These are phyloP conservation scores for Spirogloea muscicola DNA, from an alignment of 139 green algal genomes.

Conservation along the genomic window DNA sequence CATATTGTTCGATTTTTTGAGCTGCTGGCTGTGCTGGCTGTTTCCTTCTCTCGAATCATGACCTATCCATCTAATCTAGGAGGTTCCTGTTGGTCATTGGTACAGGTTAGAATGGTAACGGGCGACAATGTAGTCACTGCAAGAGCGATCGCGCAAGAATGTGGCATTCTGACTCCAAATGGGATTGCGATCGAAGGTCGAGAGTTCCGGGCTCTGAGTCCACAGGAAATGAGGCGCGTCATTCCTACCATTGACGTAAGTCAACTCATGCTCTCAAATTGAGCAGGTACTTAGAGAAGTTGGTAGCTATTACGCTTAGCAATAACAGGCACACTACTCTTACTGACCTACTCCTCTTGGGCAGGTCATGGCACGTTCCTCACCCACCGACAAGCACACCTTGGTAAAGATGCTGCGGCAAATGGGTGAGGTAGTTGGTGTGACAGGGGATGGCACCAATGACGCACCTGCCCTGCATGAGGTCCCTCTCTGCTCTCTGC, in stretches of 20 bases:
- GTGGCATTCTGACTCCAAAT: constrained; percentile 76
- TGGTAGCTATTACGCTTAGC: background rate
- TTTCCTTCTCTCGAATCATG: background rate
- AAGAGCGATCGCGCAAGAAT: constrained; percentile 90
- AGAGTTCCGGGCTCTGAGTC: constrained; percentile 70
- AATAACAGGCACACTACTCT: background rate
- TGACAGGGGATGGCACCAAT: constrained; percentile 96
- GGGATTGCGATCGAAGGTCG: constrained; percentile 78
- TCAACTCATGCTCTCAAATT: background rate
- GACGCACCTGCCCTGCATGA: constrained; percentile 71
- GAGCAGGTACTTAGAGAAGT: background rate
- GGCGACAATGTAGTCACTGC: constrained; percentile 96
- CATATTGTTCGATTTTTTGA: background rate
- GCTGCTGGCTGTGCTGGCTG: background rate
- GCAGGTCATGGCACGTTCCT: constrained; percentile 86
- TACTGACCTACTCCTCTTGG: background rate
- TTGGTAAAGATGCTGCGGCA: constrained; percentile 84
- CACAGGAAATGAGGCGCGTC: background rate
- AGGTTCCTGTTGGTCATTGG: constrained; percentile 28
- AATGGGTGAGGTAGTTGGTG: constrained; percentile 71
- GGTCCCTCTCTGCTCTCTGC: background rate
- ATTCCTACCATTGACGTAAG: constrained; percentile 11
- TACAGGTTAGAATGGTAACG: constrained; percentile 88
- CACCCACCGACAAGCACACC: constrained; percentile 87
- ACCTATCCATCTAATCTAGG: background rate